Base-by-base conservation (phyloP, 2,329 filamentous ascomycete species). In the Alternaria burnsii region DNA sequence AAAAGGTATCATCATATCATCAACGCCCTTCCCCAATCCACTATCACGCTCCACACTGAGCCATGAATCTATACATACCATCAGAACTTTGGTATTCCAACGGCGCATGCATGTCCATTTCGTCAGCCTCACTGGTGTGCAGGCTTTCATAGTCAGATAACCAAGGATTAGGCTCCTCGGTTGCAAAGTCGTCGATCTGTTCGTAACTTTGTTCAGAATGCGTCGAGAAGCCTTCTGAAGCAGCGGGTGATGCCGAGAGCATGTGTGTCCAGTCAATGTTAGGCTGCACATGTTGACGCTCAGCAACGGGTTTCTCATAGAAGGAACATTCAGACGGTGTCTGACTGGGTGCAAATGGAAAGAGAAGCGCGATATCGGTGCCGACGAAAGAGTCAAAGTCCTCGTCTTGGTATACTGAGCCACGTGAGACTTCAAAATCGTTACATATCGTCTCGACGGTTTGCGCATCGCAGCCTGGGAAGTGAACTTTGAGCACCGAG, bases 391-490 rank as follows among this genome's bases (percentile, higher is more conserved):
- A 72, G 56, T 92, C 87, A 69, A 97, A 97, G 18, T 90, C 88
- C 32, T 86, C 83, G 66, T 98, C 95, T 80, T 98, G 90, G 12
- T 86, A 82, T 4, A 98, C 86, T 4, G 91, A 82, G 2, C 95
- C 95, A 54, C 93, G 86, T 63, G 89, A 88, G 8, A 99, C 85
- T n/a, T 91, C 91, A 11, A 97, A 85, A 75, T 99, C 95, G 47
- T 92, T 88, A 76, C 94, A 97, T 1, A 99, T 85, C 3, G 85
- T 83, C 74, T 97, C 92, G 0, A 97, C 91, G 0, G 91, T 92
- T 16, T 89, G 87, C 0, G 88, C 88, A 71, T 98, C 94, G 63
- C 95, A 94, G 3, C 95, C 95, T 0, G 94, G 93, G 73, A 99
- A 98, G 30, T 93, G 90, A 2, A 98, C 88, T 34, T 93, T 88